Evolutionary conservation across 257 asterid species (phyloP), one percentile per base, ranked within the genome.

Genomic region (Ilex aquifolium): DNA sequence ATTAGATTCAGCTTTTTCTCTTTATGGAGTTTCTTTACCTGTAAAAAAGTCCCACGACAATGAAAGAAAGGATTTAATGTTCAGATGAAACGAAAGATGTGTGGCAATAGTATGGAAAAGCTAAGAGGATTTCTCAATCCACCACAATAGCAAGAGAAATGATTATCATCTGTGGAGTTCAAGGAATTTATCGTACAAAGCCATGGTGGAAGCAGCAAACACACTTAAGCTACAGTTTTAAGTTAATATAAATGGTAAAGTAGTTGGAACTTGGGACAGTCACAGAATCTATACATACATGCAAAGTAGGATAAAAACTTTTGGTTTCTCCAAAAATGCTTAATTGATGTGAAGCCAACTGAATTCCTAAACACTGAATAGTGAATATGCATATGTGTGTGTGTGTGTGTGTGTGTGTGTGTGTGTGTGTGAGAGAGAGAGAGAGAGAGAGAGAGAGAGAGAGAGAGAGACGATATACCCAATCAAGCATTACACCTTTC

Each of bases 11-110:
- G 76, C 69, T 87, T 89, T 66, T 83, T 87, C 12, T 92, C 99
- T 69, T 78, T 88, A 69, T 89, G 97, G 55, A 92, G 86, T 75
- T 81, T 82, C 73, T 82, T 85, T 4, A 85, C 99, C 99, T 88
- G 80, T 64, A 57, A 2, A 67, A 48, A 13, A 63, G 39, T 32
- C 15, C 64, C 27, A 21, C 27, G 1, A 21, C 27, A 21, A 21
- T 21, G 27, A 21, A 13, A 44, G 6, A 17, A 13, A 50, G 6
- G 46, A 51, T 49, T 49, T 10, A 36, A 40, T 62, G 27, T 3
- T 27, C 27, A 21, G 27, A 31, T 32, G 15, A 42, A 21, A 44
- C 7, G 1, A 42, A 6, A 42, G 12, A 42, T 42, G 12, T 11
- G 12, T 42, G 7, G 7, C 48, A 6, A 42, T 42, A 42, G 12